A percentile compares a stretch with the other conserved stretches of the same genome.
These are phyloP conservation scores for Wickerhamiella hasegawae DNA, from an alignment of 805 yeast genomes.

Conservation along the genomic window DNA sequence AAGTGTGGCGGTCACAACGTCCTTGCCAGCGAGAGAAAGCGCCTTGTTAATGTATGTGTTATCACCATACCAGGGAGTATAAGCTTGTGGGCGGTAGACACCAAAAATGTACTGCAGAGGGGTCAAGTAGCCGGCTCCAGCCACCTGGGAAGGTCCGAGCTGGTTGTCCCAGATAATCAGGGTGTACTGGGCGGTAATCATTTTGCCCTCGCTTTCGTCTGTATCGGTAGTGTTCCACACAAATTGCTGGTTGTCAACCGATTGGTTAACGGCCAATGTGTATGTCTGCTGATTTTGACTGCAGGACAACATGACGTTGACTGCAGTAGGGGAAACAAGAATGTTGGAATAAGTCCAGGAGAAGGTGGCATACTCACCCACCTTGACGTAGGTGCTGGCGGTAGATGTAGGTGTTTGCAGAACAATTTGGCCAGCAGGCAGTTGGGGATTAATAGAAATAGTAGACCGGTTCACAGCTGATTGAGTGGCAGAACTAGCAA, in stretches of 20 bases:
- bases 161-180: constrained; percentile 23
- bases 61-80: constrained; percentile 19
- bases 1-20: too few relatives aligned
- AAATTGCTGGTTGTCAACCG: constrained; percentile 16
- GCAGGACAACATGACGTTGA: constrained; percentile 26
- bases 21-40: too few relatives aligned
- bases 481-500: too few relatives aligned
- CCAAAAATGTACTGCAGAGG: constrained; percentile 21
- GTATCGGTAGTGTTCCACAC: constrained; percentile 26
- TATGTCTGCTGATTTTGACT: constrained; percentile 22
- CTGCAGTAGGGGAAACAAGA: constrained; percentile 21
- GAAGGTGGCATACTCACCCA: constrained; percentile 26
- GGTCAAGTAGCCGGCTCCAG: constrained; percentile 23
- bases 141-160: constrained; percentile 15
- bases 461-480: too few relatives aligned
- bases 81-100: constrained; percentile 24
- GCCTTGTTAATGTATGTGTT: constrained; percentile 14
- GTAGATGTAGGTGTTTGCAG: constrained; percentile 23
- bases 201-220: constrained; percentile 10
- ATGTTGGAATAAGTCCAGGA: constrained; percentile 26
- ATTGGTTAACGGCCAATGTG: constrained; percentile 22
- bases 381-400: constrained; percentile 22
- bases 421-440: constrained; percentile 24
- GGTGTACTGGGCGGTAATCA: constrained; percentile 23
- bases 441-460: constrained; percentile 21